These are phyloP conservation scores for Lithocarpus polystachyus DNA, from an alignment of 306 rosid genomes.

Conservation along the genomic window DNA sequence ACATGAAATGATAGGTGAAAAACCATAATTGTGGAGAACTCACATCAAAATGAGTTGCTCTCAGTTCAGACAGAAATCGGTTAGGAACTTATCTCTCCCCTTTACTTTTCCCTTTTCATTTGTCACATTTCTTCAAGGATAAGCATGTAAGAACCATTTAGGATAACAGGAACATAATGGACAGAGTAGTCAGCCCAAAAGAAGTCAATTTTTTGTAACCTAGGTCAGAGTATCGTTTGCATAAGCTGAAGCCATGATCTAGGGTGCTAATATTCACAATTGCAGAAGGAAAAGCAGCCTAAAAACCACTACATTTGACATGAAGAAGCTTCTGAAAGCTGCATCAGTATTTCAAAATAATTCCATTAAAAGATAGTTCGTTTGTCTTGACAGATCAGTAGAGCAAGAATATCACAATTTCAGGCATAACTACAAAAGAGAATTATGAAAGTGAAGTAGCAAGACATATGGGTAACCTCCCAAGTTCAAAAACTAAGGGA, in stretches of 20 bases:
- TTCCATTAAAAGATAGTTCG: slow-evolving; percentile 5
- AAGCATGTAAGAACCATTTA: neutral
- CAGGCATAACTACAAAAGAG: neutral
- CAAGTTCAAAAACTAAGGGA: slow-evolving; percentile 9
- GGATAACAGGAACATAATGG: neutral
- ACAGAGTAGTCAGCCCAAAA: neutral
- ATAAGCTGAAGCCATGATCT: neutral
- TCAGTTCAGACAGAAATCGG: neutral
- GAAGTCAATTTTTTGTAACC: neutral
- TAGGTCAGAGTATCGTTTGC: neutral
- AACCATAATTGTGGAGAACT: neutral
- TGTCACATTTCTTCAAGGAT: neutral
- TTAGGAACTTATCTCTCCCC: neutral
- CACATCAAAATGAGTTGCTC: neutral
- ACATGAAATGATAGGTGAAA: neutral
- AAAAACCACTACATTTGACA: neutral
- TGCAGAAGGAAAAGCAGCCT: neutral
- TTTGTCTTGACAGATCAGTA: neutral
- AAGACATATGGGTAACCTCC: neutral
- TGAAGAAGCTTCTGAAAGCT: neutral
- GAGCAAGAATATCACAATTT: slow-evolving; percentile 4
- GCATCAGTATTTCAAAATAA: neutral
- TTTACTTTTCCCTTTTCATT: neutral
- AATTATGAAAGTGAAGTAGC: neutral
- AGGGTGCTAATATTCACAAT: neutral